phyloP scores from a whole-genome alignment of 139 green algal species.

The Deuterostichococcus epilithicus region DNA sequence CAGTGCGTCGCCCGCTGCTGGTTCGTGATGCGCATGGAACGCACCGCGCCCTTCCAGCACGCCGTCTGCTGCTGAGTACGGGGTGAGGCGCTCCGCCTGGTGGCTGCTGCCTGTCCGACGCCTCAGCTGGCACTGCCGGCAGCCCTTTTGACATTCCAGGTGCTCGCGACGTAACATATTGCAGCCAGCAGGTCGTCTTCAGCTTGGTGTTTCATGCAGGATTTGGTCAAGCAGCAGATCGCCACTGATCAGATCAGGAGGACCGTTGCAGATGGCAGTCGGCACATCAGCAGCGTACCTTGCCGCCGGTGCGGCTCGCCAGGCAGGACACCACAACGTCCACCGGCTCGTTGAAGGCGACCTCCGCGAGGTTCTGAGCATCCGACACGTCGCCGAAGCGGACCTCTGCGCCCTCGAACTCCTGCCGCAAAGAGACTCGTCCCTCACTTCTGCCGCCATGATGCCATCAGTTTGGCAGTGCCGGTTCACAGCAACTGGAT shows the following conservation, averaged over 20 bases:
- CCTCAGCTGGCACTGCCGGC: too few species aligned
- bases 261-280: neutral
- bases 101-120: too few species aligned
- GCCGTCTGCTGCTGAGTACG: too few species aligned
- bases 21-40: neutral
- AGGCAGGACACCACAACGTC: slow-evolving; percentile 98
- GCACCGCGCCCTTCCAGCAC: too few species aligned
- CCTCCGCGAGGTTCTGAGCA: slow-evolving; percentile 45
- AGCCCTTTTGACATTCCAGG: too few species aligned
- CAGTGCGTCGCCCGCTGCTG: neutral
- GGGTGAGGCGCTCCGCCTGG: too few species aligned
- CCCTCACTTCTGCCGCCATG: too few species aligned
- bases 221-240: neutral
- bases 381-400: slow-evolving; percentile 85
- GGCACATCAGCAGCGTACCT: slow-evolving; percentile 19
- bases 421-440: slow-evolving; percentile 18
- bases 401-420: slow-evolving; percentile 81
- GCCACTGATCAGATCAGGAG: neutral
- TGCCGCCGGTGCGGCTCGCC: slow-evolving; percentile 81
- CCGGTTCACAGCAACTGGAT: neutral
- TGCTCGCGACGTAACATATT: too few species aligned
- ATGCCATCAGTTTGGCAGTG: too few species aligned
- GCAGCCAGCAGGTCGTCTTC: too few species aligned
- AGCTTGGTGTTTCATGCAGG: neutral
- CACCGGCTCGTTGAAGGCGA: slow-evolving; percentile 71